Base-by-base conservation (phyloP, 1,284 basidiomycete species). In the Meripilus lineatus region DNA sequence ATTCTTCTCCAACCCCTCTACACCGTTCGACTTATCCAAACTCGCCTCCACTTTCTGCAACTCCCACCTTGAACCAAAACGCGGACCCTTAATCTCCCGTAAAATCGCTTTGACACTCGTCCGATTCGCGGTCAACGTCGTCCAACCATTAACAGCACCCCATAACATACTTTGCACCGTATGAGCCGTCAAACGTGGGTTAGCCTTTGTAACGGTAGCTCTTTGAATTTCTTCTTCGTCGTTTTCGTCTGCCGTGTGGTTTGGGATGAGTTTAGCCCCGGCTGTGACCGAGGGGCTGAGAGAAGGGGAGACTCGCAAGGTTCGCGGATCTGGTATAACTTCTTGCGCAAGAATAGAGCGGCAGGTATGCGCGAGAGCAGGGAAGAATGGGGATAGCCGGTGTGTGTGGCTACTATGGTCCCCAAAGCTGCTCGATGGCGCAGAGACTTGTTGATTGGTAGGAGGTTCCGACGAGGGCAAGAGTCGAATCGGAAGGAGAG, bases 121-220 rank as follows among this genome's bases (percentile, higher is more conserved):
- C 53, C 78, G 76, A 51, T 91, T 91, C 15, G 87, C 86, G 4
- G 85, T 89, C 38, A 92, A 66, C 17, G 86, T 91, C 45, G 89
- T 91, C 83, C 87, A 84, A 1, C 84, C 81, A 24, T 77, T 68
- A 32, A 64, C 66, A 0, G 84, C 79, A 20, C 88, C 89, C 61
- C 76, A 76, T 8, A 83, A 67, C 65, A 88, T 67, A 50, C 81
- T 84, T 43, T 79, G 71, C 13, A 84, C 75, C 0, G 84, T 89
- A 54, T 88, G 85, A 7, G 71, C 75, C 1, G 83, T 85, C 34
- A 85, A 65, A 17, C 72, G 69, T 3, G 75, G 69, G 52, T 81
- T 82, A 25, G 70, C 69, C 45, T 71, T 76, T 30, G 71, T 77
- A 24, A 79, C 73, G 17, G 65, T 63, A 10, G 80, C 74, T 15